Evolutionary conservation across 208 protist genomes (phyloP).

Genomic region (Kentomonas sorsogonicus): DNA sequence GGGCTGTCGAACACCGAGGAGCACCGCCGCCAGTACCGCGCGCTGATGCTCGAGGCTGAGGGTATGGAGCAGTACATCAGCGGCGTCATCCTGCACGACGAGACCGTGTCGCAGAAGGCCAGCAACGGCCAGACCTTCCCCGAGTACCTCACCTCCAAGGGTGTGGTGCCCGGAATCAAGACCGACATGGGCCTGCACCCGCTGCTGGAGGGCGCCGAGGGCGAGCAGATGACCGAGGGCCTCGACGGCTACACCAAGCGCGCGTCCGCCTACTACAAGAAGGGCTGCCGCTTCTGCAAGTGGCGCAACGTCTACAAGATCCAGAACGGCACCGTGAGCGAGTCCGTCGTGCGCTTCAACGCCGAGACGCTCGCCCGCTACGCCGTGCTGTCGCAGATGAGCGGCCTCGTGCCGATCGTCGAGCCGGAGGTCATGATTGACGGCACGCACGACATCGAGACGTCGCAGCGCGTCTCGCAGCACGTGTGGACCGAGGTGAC

Average conservation of each 20-base stretch:
- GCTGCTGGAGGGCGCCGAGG: constrained; percentile 74
- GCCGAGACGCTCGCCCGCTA: constrained; percentile 93
- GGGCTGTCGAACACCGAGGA: constrained; percentile 92
- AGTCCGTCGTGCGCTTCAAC: constrained; percentile 90
- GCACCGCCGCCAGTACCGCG: constrained; percentile 93
- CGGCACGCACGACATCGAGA: constrained; percentile 91
- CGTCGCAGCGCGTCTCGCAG: constrained; percentile 79
- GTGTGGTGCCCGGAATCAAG: constrained; percentile 95
- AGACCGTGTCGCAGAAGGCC: constrained; percentile 93
- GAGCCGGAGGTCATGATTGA: constrained; percentile 97
- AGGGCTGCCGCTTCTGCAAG: constrained; percentile 96
- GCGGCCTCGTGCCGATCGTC: constrained; percentile 96
- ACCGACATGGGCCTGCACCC: constrained; percentile 87
- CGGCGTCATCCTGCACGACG: constrained; percentile 96
- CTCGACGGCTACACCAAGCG: constrained; percentile 91
- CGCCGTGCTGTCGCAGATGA: constrained; percentile 92
- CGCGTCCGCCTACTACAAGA: constrained; percentile 90
- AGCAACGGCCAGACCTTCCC: constrained; percentile 82
- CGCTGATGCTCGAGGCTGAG: constrained; percentile 78
- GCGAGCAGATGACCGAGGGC: constrained; percentile 93
- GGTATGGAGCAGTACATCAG: constrained; percentile 91
- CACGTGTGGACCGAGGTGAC: constrained; percentile 73
- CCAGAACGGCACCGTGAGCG: constrained; percentile 83
- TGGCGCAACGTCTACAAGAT: constrained; percentile 95
- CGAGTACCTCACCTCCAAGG: constrained; percentile 69